Conservation (phyloP, 2,329 filamentous ascomycete species). For the Aspergillus phoenicis region DNA sequence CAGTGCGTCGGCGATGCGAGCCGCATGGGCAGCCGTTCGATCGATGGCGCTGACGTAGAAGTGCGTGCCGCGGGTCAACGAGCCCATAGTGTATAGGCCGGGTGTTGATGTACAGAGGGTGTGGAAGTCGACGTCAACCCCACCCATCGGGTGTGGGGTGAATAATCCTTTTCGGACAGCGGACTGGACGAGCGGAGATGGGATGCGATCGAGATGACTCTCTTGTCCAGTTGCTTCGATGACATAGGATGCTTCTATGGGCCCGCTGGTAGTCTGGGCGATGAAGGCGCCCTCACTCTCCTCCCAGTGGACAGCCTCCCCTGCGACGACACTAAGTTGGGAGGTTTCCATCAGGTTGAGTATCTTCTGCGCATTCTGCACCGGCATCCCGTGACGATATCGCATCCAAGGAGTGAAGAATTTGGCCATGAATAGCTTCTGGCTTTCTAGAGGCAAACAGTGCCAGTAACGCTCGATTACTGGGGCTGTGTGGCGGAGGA, state of each 20-base stretch:
- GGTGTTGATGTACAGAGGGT: slow-evolving; percentile 8
- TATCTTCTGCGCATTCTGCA: slow-evolving; percentile 12
- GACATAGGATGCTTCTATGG: slow-evolving; percentile 12
- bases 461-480: slow-evolving; percentile 15
- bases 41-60: slow-evolving; percentile 17
- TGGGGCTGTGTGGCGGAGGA: slow-evolving; percentile 11
- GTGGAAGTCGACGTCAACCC: slow-evolving; percentile 14
- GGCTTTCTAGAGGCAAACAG: slow-evolving; percentile 3
- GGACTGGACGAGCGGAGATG: slow-evolving; percentile 14
- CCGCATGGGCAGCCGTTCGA: slow-evolving; percentile 13
- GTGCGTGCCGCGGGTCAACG: slow-evolving; percentile 14
- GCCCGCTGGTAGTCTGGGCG: slow-evolving; percentile 5
- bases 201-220: slow-evolving; percentile 7
- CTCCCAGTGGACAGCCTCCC: slow-evolving; percentile 9
- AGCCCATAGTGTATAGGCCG: slow-evolving; percentile 11
- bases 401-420: slow-evolving; percentile 17
- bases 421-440: slow-evolving; percentile 14
- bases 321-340: slow-evolving; percentile 11
- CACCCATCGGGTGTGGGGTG: slow-evolving; percentile 12
- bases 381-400: slow-evolving; percentile 16
- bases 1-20: slow-evolving; percentile 14
- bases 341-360: slow-evolving; percentile 8
- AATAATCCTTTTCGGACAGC: slow-evolving; percentile 8
- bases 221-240: slow-evolving; percentile 17
- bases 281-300: neutral